These are phyloP conservation scores for Phycomyces blakesleeanus DNA, from an alignment of 192 early-diverging fungal genomes.

Conservation along the genomic window DNA sequence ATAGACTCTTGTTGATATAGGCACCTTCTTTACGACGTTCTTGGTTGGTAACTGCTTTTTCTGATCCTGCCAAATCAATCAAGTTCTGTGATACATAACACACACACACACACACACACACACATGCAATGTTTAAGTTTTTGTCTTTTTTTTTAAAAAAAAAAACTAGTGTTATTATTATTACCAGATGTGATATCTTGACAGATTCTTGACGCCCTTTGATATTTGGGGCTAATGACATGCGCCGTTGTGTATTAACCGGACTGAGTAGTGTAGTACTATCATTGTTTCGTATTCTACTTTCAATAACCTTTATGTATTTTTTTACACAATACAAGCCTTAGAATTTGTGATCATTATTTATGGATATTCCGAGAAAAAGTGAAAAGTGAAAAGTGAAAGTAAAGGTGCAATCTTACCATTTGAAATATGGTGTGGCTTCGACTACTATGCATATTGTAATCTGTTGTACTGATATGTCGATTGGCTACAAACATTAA, in stretches of 20 bases:
- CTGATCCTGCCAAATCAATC: constrained; percentile 94
- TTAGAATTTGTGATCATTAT: background rate
- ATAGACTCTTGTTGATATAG: constrained; percentile 87
- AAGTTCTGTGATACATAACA: constrained; percentile 57
- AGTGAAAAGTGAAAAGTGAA: too few species aligned
- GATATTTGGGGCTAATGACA: background rate
- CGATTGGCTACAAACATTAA: constrained; percentile 77
- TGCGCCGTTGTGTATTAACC: constrained; percentile 31
- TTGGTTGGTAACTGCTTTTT: constrained; percentile 11
- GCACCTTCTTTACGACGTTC: constrained; percentile 38
- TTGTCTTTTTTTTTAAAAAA: background rate
- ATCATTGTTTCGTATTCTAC: constrained; percentile 55
- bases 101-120: background rate
- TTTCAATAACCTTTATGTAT: constrained; percentile 77
- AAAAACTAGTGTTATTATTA: background rate
- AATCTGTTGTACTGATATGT: constrained; percentile 87
- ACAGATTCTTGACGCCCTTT: constrained; percentile 14
- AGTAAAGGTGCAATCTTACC: constrained; percentile 38
- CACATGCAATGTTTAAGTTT: too few species aligned
- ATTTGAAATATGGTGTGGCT: constrained; percentile 97
- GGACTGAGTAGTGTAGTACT: constrained; percentile 23
- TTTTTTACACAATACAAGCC: constrained; percentile 7
- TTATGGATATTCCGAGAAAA: too few species aligned
- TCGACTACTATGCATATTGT: constrained; percentile 87
- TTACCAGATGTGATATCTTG: constrained; percentile 40